Conservation (phyloP, 192 early-diverging fungal species). For the Rhizophagus prolifer region DNA sequence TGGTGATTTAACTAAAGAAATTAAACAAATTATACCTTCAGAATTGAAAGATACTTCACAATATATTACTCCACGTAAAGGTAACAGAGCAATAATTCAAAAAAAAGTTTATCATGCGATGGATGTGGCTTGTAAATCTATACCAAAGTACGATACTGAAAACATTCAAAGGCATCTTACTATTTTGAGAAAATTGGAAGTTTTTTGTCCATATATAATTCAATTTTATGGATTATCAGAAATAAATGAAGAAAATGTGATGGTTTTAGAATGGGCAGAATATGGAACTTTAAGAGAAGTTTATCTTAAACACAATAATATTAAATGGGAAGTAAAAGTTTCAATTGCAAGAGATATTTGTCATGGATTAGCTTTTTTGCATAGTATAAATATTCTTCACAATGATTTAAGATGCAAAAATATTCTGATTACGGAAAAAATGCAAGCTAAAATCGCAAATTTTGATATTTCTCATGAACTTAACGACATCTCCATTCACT, state of each 20-base stretch:
- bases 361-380: background rate
- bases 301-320: background rate
- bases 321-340: background rate
- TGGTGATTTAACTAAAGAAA: too few species aligned
- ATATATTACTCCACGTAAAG: too few species aligned
- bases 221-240: conserved; percentile 20
- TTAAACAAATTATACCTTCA: too few species aligned
- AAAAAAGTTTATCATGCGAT: too few species aligned
- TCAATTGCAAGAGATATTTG: background rate
- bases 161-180: background rate
- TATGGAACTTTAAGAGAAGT: background rate
- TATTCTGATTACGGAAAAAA: background rate
- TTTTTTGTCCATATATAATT: conserved; percentile 6
- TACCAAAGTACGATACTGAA: background rate
- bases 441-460: conserved; percentile 13
- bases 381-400: background rate
- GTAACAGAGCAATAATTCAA: too few species aligned
- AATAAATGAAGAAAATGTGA: background rate
- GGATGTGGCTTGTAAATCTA: background rate
- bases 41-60: too few species aligned
- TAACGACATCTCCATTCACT: background rate
- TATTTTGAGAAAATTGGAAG: conserved; percentile 1
- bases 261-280: background rate
- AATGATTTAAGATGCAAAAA: conserved; percentile 3
- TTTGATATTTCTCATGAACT: conserved; percentile 7